Conservation (phyloP, 2,329 filamentous ascomycete genomes). For the Hirsutella thompsonii region DNA sequence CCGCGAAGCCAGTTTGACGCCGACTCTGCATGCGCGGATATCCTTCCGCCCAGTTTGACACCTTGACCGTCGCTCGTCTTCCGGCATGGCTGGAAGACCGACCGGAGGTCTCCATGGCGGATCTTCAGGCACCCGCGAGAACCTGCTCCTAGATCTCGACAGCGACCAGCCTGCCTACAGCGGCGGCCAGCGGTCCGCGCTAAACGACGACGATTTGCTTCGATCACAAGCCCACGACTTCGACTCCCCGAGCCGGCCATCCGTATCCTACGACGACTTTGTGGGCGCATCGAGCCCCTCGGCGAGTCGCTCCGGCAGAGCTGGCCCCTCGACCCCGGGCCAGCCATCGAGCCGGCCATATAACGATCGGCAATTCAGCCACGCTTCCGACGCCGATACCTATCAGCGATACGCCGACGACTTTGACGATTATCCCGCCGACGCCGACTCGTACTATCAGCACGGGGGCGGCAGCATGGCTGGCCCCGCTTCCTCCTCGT, state of each 20-base stretch:
- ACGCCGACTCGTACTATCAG: conserved; percentile 74
- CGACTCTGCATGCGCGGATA: conserved; percentile 20
- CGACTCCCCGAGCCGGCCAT: conserved; percentile 56
- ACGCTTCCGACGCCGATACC: conserved; percentile 73
- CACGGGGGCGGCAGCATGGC: conserved; percentile 46
- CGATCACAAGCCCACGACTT: conserved; percentile 63
- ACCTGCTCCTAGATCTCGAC: conserved; percentile 63
- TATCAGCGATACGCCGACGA: conserved; percentile 87
- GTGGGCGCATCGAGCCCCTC: conserved; percentile 49
- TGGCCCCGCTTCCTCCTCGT: conserved; percentile 35
- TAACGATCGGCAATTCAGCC: conserved; percentile 43
- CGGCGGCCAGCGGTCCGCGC: conserved; percentile 62
- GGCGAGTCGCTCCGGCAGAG: conserved; percentile 28
- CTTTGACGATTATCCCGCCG: conserved; percentile 67
- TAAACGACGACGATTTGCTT: conserved; percentile 70
- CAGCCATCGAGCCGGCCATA: conserved; percentile 26
- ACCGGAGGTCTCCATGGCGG: conserved; percentile 33
- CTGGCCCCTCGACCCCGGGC: conserved; percentile 17
- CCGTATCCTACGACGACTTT: conserved; percentile 90
- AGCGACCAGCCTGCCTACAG: conserved; percentile 60
- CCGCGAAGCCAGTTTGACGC: not conserved
- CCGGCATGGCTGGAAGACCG: conserved; percentile 49
- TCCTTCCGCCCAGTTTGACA: conserved; percentile 14
- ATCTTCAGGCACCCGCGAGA: conserved; percentile 34
- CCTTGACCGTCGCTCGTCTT: conserved; percentile 22